Percentiles rank a stretch among this genome's conserved stretches.
These are phyloP conservation scores for Pisolithus microcarpus DNA, from an alignment of 768 basidiomycete genomes.

Conservation along the genomic window DNA sequence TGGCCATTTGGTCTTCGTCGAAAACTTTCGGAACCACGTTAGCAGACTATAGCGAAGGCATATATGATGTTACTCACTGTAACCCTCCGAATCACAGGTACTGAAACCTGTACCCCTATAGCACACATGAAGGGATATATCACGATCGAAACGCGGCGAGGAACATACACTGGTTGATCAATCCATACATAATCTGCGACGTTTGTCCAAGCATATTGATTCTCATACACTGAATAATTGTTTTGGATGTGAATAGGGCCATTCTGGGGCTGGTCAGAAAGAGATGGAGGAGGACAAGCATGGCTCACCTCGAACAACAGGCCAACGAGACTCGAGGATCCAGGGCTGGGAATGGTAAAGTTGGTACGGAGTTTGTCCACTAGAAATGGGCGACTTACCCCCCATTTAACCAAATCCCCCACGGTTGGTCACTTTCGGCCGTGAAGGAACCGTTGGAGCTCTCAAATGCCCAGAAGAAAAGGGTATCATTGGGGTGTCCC, in stretches of 20 bases:
- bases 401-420: conserved; percentile 73
- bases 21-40: conserved; percentile 30
- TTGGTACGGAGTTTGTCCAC: neutral
- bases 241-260: conserved; percentile 56
- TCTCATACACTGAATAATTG: conserved; percentile 43
- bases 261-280: conserved; percentile 36
- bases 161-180: conserved; percentile 59
- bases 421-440: conserved; percentile 39
- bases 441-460: conserved; percentile 51
- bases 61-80: conserved; percentile 34
- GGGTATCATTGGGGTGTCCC: conserved; percentile 55
- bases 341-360: conserved; percentile 37
- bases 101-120: conserved; percentile 54
- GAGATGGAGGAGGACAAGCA: neutral
- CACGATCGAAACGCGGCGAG: neutral
- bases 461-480: conserved; percentile 64
- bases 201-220: conserved; percentile 51
- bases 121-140: conserved; percentile 2
- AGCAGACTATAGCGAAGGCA: neutral
- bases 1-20: conserved; percentile 61
- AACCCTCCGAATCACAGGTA: conserved; percentile 56
- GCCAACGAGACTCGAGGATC: conserved; percentile 62
- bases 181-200: conserved; percentile 67
- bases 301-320: conserved; percentile 53
- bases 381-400: conserved; percentile 35